Evolutionary conservation across 106 monocot species (phyloP), one percentile per base, ranked within the genome.

Genomic region (Acanthochlamys bracteata): DNA sequence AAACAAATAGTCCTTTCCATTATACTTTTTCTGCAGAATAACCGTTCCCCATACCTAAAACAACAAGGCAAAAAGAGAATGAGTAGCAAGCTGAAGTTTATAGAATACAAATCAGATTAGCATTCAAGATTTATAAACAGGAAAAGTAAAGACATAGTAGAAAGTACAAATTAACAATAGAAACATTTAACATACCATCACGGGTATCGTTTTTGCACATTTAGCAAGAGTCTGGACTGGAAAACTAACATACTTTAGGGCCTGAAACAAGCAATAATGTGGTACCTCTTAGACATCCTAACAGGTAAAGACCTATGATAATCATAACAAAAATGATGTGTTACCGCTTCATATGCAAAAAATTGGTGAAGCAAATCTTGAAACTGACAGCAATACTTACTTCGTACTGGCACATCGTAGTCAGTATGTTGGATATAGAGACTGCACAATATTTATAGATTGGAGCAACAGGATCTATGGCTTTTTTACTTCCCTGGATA

Each of bases 171-270:
- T 9, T 45, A 45, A 9, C 13, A 45, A 13, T 45, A 9, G 43
- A 13, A 45, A 45, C 7, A 13, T 45, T 45, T 21, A 21, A 66
- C 74, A 67, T 83, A 96, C 96, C 96, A 96, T 96, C 11, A 96
- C 90, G 74, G 96, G 96, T 75, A 96, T 88, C 96, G 88, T 96
- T 78, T 96, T 96, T 58, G 96, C 96, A 66, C 96, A 88, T 75
- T 96, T 96, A 39, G 96, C 96, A 53, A 96, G 87, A 43, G 91
- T 96, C 61, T 96, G 96, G 39, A 96, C 83, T 41, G 96, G 96
- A 72, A 96, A 96, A 67, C 96, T 96, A 10, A 96, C 96, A 81
- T 96, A 96, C 65, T 96, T 96, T 41, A 96, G 83, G 39, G 96
- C 96, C 96, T 96, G 91, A 73, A 82, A 78, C 1, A 45, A 79